These are phyloP conservation scores for Solanum hybrid DNA, from an alignment of 305 asterid species.

Conservation along the genomic window DNA sequence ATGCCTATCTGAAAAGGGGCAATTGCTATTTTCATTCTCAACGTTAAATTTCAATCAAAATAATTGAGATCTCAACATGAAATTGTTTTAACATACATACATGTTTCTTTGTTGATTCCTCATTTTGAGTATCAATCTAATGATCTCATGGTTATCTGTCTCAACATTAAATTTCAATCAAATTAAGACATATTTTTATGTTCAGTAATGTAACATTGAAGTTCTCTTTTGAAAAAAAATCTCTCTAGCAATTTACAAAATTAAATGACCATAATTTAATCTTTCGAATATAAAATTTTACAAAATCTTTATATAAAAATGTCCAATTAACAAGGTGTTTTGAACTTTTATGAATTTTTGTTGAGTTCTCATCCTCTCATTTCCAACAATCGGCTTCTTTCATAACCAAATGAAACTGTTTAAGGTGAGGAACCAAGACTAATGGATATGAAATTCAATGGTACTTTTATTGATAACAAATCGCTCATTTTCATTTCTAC, in stretches of 20 bases:
- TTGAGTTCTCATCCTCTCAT: background rate
- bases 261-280: background rate
- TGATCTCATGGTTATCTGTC: background rate
- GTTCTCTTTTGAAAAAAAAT: background rate
- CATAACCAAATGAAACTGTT: too few relatives aligned
- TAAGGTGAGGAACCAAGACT: background rate
- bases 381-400: background rate
- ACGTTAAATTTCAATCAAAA: background rate
- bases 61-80: background rate
- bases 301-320: background rate
- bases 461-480: background rate
- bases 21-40: background rate
- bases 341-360: background rate
- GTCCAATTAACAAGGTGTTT: background rate
- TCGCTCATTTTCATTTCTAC: background rate
- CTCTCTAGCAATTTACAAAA: background rate
- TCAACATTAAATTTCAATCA: background rate
- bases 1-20: background rate
- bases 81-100: background rate
- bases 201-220: background rate
- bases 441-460: too few relatives aligned
- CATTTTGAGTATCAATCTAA: background rate
- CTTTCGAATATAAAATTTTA: background rate
- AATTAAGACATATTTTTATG: background rate
- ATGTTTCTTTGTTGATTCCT: background rate